Base-by-base conservation (phyloP, 176 grass and related monocot species). In the Oryza glumipatula region DNA sequence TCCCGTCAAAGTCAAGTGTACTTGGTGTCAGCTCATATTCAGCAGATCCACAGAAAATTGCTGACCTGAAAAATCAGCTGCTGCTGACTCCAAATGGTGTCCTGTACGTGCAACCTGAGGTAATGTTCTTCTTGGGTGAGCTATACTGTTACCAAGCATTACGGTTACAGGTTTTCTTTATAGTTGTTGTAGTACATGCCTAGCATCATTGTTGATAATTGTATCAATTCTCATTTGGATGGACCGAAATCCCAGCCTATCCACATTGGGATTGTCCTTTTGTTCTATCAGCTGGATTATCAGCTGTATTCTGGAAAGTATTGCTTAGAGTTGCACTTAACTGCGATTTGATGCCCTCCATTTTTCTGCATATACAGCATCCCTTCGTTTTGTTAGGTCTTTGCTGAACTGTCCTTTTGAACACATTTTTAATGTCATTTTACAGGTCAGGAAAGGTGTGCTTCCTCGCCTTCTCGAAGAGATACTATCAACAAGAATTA, bases 401-500 rank as follows among this genome's bases (percentile, higher is more conserved):
- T 19, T 49, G 64, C 54, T 24, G 22, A 38, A 65, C 28, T 81
- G 52, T 81, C 15, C 28, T 89, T 80, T 48, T 46, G 48, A 89
- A 56, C 43, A 64, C 64, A 80, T 69, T 84, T 61, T 87, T 9
- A 44, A 80, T 85, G 67, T 3, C 33, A 79, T 81, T 86, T 54
- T 93, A 52, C 76, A 98, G 95, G 86, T 98, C 46, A 90, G 95
- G 10, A 95, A 98, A 98, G 95, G 95, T 78, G 89, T 95, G 68
- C 83, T 98, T 47, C 95, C 95, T 52, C 87, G 74, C 45, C 81
- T 98, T 77, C 82, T 98, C 26, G 87, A 94, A 47, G 95, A 98
- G 83, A 93, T 98, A 90, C 82, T 98, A 67, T 95, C 93, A 68
- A 98, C 95, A 76, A 90, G 95, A 87, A 93, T 98, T 86, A 87